phyloP scores from a whole-genome alignment of 1,284 basidiomycete species.

The Marasmius fiardii region DNA sequence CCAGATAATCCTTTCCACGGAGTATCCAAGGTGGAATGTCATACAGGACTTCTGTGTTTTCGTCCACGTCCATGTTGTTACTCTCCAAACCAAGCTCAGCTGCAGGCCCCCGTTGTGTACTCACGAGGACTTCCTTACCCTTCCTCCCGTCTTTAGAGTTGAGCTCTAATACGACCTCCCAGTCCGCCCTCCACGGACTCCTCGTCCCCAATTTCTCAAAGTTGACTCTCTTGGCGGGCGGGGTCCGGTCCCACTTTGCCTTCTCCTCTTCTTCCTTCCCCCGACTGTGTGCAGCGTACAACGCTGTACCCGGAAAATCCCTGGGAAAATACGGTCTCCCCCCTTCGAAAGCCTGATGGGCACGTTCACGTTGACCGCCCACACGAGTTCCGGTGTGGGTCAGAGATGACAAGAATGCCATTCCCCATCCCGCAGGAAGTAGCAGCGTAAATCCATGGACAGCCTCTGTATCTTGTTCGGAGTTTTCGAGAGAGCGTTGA shows the following conservation, averaged over 20 bases:
- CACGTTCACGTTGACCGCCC: constrained; percentile 75
- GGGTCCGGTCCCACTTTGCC: constrained; percentile 73
- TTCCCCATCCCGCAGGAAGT: constrained; percentile 83
- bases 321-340: constrained; percentile 76
- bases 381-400: constrained; percentile 78
- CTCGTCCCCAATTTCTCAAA: constrained; percentile 63
- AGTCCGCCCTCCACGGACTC: constrained; percentile 76
- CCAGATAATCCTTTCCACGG: constrained; percentile 45
- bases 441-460: constrained; percentile 85
- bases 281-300: constrained; percentile 49
- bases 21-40: constrained; percentile 59
- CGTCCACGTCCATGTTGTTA: constrained; percentile 8
- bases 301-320: constrained; percentile 63
- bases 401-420: constrained; percentile 83
- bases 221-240: constrained; percentile 80
- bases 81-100: constrained; percentile 8
- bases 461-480: constrained; percentile 31
- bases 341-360: constrained; percentile 77
- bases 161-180: constrained; percentile 62
- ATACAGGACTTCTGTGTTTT: constrained; percentile 1
- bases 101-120: constrained; percentile 51
- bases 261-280: constrained; percentile 49
- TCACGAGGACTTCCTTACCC: constrained; percentile 31
- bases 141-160: constrained; percentile 17
- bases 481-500: constrained; percentile 64